Evolutionary conservation across 202 grass and related monocot genomes (phyloP), one percentile per base, ranked within the genome.

Genomic region (Saccharum hybrid): DNA sequence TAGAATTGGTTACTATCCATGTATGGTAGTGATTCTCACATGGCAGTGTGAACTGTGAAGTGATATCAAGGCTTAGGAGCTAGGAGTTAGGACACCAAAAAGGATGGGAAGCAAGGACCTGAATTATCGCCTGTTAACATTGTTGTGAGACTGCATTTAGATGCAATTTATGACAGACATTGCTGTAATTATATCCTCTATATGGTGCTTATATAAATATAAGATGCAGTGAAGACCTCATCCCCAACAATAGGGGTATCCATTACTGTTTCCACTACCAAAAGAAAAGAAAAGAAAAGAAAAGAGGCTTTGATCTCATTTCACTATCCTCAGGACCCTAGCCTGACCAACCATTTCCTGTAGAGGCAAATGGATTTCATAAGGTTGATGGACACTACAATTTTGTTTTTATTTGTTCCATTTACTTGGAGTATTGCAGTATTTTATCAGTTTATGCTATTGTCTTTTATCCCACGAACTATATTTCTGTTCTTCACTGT

Each of bases 101-200:
- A 23, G 5, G 41, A 31, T 80, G 63, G 18, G 64, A 80, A 76
- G 39, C 26, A 63, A 28, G 30, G 62, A 52, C 38, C 42, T 79
- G 14, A 72, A 21, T 65, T 79, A 16, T 79, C 30, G 10, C 57
- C 51, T 80, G 3, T 84, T 56, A 71, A 71, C 26, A 81, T 81
- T 63, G 43, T 34, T 84, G 41, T 66, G 57, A 71, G 64, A 81
- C 23, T 41, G 49, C 67, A 81, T 74, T 54, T 18, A 8, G 42
- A 69, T 36, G 23, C 2, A 9, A 4, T 81, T 79, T 67, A 33
- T 26, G 79, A 34, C 68, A 21, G 75, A 49, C 48, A 48, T 31
- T 56, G 3, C 40, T 74, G 33, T 76, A 76, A 22, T 62, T 26
- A 68, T 68, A 76, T 45, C 26, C 36, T 68, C 66, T 21, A 8